Evolutionary conservation across 768 basidiomycete genomes (phyloP).

Genomic region (Suillus plorans): DNA sequence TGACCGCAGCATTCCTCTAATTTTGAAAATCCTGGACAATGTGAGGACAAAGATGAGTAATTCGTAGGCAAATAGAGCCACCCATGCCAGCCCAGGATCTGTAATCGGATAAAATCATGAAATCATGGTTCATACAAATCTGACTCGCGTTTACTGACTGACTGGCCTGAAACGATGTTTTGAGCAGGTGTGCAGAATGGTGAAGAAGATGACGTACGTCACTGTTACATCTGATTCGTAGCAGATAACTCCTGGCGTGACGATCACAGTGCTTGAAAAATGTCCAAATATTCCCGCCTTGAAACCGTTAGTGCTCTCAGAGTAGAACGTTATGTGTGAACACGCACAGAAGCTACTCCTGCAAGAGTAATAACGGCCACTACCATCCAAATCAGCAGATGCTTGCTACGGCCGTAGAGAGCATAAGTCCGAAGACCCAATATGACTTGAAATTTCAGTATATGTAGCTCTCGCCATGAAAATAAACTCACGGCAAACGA

Average conservation of each 20-base stretch:
- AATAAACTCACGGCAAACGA: conserved; percentile 43
- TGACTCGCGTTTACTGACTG: neutral
- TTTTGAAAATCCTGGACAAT: conserved; percentile 42
- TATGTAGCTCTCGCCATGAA: neutral
- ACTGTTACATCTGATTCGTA: neutral
- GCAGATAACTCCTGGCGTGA: neutral
- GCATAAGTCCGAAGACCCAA: conserved; percentile 51
- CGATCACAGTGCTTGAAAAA: neutral
- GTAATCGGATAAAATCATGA: neutral
- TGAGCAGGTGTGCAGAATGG: neutral
- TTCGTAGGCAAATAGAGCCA: conserved; percentile 52
- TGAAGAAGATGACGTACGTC: neutral
- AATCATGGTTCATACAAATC: neutral
- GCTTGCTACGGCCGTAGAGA: conserved; percentile 43
- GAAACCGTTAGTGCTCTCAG: neutral
- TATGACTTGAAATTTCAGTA: conserved; percentile 30
- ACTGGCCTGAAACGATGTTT: neutral
- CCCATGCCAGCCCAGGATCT: conserved; percentile 43
- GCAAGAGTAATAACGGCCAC: conserved; percentile 31
- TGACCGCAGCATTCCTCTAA: conserved; percentile 24
- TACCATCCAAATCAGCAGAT: conserved; percentile 36
- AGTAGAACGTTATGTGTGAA: neutral
- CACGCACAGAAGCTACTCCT: conserved; percentile 37
- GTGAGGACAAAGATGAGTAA: conserved; percentile 48
- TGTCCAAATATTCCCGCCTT: neutral